phyloP scores from a whole-genome alignment of 2,329 filamentous ascomycete species.

The Penicillium thymicola region DNA sequence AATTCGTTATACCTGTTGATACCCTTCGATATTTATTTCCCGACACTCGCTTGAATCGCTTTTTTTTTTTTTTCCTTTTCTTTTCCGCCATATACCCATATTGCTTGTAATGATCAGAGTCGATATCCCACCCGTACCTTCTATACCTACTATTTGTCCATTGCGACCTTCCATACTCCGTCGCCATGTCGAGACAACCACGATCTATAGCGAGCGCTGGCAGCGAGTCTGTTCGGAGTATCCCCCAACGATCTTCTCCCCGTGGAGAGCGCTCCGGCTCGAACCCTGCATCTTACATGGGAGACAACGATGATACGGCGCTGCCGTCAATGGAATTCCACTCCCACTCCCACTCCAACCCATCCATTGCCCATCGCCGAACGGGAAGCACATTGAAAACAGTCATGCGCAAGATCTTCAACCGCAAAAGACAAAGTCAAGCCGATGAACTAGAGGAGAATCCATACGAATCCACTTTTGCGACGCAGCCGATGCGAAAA shows the following conservation, averaged over 20 bases:
- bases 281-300: constrained; percentile 10
- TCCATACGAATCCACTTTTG: constrained; percentile 19
- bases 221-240: constrained; percentile 17
- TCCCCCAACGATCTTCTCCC: constrained; percentile 7
- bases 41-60: constrained; percentile 14
- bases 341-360: constrained; percentile 9
- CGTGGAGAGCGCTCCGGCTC: constrained; percentile 18
- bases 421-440: constrained; percentile 37
- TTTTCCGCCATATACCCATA: constrained; percentile 15
- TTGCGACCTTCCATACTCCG: neutral
- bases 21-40: constrained; percentile 13
- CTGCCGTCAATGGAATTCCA: constrained; percentile 32
- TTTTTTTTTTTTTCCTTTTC: neutral
- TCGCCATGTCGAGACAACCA: constrained; percentile 15
- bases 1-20: constrained; percentile 11
- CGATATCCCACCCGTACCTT: neutral
- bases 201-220: constrained; percentile 21
- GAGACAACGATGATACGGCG: constrained; percentile 29
- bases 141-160: neutral
- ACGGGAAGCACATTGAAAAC: constrained; percentile 43
- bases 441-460: constrained; percentile 29
- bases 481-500: constrained; percentile 8
- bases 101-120: constrained; percentile 20
- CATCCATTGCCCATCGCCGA: constrained; percentile 34
- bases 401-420: constrained; percentile 47